Evolutionary conservation across 2,329 filamentous ascomycete genomes (phyloP).

Genomic region (Botrytis medusae): DNA sequence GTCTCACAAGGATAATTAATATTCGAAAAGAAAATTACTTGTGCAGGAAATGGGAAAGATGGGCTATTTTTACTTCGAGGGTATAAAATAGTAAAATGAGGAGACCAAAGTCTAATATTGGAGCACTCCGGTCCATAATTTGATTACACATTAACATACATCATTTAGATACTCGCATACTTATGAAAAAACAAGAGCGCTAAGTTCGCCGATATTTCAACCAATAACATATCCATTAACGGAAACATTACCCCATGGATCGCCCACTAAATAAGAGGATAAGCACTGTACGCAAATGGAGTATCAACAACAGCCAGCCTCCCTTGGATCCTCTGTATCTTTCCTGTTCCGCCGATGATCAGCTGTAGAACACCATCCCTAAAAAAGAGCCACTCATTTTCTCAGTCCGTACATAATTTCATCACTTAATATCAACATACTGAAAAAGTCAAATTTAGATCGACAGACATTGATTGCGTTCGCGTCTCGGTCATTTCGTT

Average conservation of each 20-base stretch:
- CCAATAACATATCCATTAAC: background rate
- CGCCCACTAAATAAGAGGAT: no score
- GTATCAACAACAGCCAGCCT: background rate
- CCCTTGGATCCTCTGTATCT: background rate
- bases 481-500: background rate
- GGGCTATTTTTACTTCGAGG: background rate
- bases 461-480: background rate
- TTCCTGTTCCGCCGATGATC: background rate
- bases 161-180: background rate
- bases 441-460: background rate
- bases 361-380: background rate
- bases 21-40: background rate
- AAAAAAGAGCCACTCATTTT: background rate
- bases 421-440: background rate
- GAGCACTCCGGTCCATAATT: no score
- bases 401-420: background rate
- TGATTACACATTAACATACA: background rate
- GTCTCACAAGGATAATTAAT: background rate
- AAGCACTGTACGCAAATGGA: background rate
- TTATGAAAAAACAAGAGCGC: rapidly evolving
- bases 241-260: no score
- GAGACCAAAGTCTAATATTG: background rate
- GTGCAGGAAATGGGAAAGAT: background rate
- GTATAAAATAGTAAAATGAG: background rate
- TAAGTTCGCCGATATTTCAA: background rate